Evolutionary conservation across 2,329 filamentous ascomycete genomes (phyloP), one percentile per base, ranked within the genome.

Genomic region (Calonectria ilicicola): DNA sequence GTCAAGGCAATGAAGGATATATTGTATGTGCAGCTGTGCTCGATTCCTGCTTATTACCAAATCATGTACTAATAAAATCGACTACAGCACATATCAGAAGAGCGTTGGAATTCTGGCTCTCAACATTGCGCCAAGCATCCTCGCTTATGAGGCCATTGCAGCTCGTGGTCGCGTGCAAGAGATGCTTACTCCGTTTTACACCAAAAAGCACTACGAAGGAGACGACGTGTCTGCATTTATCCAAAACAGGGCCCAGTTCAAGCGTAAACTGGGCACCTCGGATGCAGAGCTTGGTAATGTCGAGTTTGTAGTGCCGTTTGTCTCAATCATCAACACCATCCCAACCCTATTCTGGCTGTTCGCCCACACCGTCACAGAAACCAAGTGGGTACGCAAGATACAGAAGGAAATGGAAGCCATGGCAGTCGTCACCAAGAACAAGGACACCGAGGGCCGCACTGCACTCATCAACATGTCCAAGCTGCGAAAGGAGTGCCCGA

Each of bases 301-400:
- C n/a, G 73, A 75, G 49, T 46, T 75, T 23, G 51, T 63, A 0
- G 29, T 75, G 3, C 56, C 65, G 15, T 70, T 63, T 42, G 72
- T 64, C 6, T 40, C 65, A 26, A 65, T 53, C 4, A 67, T 71
- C 15, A 75, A 75, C 53, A 69, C 71, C 5, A 67, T 75, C 26
- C 56, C 73, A 3, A 67, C 72, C 6, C 17, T 73, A 3, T 74
- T 69, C 47, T 75, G 71, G 73, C 12, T 74, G 19, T 69, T 75
- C 32, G 63, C 47, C 17, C 66, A 73, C 19, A 44, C 68, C 23
- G 51, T 74, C 38, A 60, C 68, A 2, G 40, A 42, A 5, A 47
- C 65, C 5, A 49, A 72, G 35, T 29, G 67, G 17, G 26, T 56
- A 6, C 5, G 19, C 6, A 64, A 46, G n/a, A 38, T 73, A 14